Evolutionary conservation across 1,284 basidiomycete species (phyloP).

Genomic region (Ceratobasidium theobromae): DNA sequence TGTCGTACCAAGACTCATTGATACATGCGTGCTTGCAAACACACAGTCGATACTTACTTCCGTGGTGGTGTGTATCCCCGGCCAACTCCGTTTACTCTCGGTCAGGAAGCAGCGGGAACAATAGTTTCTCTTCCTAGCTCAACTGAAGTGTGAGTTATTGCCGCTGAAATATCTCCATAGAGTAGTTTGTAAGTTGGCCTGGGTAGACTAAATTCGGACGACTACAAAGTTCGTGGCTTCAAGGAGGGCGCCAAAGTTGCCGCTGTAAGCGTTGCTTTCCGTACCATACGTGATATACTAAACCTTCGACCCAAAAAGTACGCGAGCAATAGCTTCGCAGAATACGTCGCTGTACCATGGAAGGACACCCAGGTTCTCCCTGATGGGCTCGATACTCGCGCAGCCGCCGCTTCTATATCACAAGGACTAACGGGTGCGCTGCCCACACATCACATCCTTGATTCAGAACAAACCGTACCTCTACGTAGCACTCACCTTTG

Average conservation of each 20-base stretch:
- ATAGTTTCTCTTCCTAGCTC: slow-evolving; percentile 68
- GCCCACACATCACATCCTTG: neutral
- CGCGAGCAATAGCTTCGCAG: slow-evolving; percentile 63
- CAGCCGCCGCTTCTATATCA: slow-evolving; percentile 67
- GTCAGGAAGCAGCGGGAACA: slow-evolving; percentile 77
- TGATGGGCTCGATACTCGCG: slow-evolving; percentile 58
- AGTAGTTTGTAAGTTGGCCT: too few species aligned
- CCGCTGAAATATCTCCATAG: slow-evolving; percentile 25
- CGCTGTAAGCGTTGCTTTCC: slow-evolving; percentile 50
- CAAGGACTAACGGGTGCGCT: slow-evolving; percentile 69
- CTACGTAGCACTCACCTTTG: slow-evolving; percentile 61
- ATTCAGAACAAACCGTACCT: neutral
- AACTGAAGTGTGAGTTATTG: slow-evolving; percentile 24
- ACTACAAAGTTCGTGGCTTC: slow-evolving; percentile 36
- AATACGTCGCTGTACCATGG: slow-evolving; percentile 73
- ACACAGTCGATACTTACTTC: slow-evolving; percentile 70
- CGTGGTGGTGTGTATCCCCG: slow-evolving; percentile 45
- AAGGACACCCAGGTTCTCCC: slow-evolving; percentile 63
- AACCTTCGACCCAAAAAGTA: slow-evolving; percentile 46
- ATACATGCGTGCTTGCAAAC: too few species aligned
- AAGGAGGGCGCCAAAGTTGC: slow-evolving; percentile 47
- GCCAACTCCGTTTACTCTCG: slow-evolving; percentile 66
- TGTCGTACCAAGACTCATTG: neutral
- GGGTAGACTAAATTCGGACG: slow-evolving; percentile 32
- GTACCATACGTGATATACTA: neutral